A percentile compares a stretch with the other conserved stretches of the same genome.
These are phyloP conservation scores for Dactylellina sp. DNA, from an alignment of 2,329 filamentous ascomycete species.

Conservation along the genomic window DNA sequence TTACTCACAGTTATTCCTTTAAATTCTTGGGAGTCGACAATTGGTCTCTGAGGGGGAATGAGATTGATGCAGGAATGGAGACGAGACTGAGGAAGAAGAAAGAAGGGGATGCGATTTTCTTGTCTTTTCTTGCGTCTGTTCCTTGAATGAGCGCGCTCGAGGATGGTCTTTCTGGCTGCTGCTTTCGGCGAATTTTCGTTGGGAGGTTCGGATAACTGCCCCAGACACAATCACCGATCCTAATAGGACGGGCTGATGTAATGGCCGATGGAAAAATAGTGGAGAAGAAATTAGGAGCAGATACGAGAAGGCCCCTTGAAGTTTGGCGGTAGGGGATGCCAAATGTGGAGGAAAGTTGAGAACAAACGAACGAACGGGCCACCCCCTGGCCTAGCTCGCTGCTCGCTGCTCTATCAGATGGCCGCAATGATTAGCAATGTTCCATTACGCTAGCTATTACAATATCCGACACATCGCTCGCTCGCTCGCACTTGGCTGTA, in stretches of 20 bases:
- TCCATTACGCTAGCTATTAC: background rate
- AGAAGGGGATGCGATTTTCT: background rate
- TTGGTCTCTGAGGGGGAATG: background rate
- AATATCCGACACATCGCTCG: background rate
- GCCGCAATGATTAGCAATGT: background rate
- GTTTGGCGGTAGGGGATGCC: too few relatives aligned
- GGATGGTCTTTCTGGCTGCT: constrained; percentile 20
- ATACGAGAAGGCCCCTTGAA: too few relatives aligned
- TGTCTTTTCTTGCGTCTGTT: background rate
- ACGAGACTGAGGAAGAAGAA: background rate
- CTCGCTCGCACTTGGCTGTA: background rate
- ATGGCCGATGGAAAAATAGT: too few relatives aligned
- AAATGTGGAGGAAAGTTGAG: too few relatives aligned
- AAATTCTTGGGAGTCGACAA: too few relatives aligned
- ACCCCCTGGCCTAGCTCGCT: too few relatives aligned
- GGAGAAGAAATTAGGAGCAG: background rate
- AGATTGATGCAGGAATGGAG: background rate
- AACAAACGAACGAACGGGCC: too few relatives aligned
- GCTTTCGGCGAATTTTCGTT: constrained; percentile 55
- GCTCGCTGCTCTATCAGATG: background rate
- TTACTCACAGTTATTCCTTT: too few relatives aligned
- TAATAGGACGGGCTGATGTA: background rate
- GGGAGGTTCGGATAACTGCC: constrained; percentile 18
- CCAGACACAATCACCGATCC: background rate
- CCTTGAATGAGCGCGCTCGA: constrained; percentile 11